phyloP scores from a whole-genome alignment of 2,329 filamentous ascomycete species.

The Alternaria longipes region DNA sequence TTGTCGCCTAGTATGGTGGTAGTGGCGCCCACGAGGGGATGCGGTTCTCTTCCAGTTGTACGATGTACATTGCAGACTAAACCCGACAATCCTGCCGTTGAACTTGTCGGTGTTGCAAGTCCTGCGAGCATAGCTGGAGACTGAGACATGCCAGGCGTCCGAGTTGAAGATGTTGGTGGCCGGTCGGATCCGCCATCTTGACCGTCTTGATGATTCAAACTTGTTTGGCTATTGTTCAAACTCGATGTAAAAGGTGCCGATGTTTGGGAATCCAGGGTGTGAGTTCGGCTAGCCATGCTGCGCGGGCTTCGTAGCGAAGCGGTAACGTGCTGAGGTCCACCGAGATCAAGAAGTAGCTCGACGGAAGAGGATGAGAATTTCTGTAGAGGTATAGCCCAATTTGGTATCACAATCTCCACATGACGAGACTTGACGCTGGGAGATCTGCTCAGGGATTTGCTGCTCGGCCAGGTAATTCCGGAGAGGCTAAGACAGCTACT shows the following conservation, averaged over 20 bases:
- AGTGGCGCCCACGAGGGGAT: conserved; percentile 90
- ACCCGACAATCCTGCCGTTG: conserved; percentile 70
- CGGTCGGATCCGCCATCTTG: conserved; percentile 54
- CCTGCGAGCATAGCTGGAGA: conserved; percentile 51
- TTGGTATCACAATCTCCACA: conserved; percentile 61
- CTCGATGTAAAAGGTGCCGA: conserved; percentile 56
- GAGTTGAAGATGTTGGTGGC: conserved; percentile 41
- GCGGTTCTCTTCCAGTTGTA: conserved; percentile 91
- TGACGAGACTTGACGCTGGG: conserved; percentile 52
- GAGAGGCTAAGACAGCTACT: conserved; percentile 43
- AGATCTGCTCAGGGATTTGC: conserved; percentile 44
- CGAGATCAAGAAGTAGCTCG: conserved; percentile 34
- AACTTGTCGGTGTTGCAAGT: conserved; percentile 50
- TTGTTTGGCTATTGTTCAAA: conserved; percentile 58
- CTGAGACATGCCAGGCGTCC: conserved; percentile 59
- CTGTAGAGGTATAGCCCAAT: conserved; percentile 55
- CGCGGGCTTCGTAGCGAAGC: conserved; percentile 40
- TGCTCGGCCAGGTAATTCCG: conserved; percentile 36
- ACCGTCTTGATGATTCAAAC: conserved; percentile 54
- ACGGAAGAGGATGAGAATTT: conserved; percentile 49
- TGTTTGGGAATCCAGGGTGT: conserved; percentile 58
- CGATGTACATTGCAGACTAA: conserved; percentile 75
- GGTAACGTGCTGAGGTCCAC: conserved; percentile 24
- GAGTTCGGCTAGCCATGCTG: conserved; percentile 58
- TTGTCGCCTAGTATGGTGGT: conserved; percentile 96